Base-by-base conservation (phyloP, 306 rosid genomes). In the Sphenostylis stenocarpa region DNA sequence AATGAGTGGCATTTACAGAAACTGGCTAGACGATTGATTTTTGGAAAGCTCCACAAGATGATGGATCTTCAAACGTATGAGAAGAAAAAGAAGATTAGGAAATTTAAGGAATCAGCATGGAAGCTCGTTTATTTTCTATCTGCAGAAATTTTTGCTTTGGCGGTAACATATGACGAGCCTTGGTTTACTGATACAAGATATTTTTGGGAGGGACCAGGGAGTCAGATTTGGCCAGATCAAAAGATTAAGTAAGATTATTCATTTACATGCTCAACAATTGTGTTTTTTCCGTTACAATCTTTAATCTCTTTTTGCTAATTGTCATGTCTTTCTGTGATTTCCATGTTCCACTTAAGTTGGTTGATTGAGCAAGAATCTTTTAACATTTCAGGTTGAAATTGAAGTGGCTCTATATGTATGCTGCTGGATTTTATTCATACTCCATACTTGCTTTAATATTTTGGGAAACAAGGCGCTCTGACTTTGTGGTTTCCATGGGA, bases 31-130 rank as follows among this genome's bases (percentile, higher is more conserved):
- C 86, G 84, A 60, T 80, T 90, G 70, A 88, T 95, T 64, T 92
- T 90, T 70, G 97, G 96, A 58, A 89, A 85, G 83, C 90, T 88
- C 28, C 70, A 77, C 77, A 80, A 72, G 80, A 77, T 6, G 61
- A 80, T 67, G 77, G 87, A 89, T 85, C 53, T 85, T 65, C 72
- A 87, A 49, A 73, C 90, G 2, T 75, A 64, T 3, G 90, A 89
- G 60, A 83, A 79, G 34, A 84, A 73, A 83, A 92, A 88, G 88
- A 95, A 85, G 92, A 92, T 95, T 60, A 77, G 86, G 36, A 95
- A 95, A 75, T 92, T 95, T 77, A 92, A 90, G 85, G 98, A 95
- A 83, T 95, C 98, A 29, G 98, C 98, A 14, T 95, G 98, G 98
- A 95, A 95, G 85, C 90, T 82, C 68, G 45, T 92, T 74, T 95